These are phyloP conservation scores for Jacaranda mimosifolia DNA, from an alignment of 257 asterid species.

Conservation along the genomic window DNA sequence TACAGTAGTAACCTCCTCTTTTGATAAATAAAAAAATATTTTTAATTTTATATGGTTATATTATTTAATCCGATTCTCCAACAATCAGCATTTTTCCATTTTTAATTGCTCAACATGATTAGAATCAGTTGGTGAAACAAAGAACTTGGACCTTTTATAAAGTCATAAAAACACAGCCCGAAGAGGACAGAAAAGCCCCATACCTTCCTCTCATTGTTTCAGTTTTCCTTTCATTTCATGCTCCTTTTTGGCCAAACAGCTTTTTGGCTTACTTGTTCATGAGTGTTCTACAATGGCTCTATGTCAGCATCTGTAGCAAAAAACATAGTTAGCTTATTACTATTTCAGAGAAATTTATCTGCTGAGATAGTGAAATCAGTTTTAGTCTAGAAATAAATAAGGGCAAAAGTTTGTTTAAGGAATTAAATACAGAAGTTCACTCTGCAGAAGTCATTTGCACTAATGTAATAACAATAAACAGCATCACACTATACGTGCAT, in stretches of 20 bases:
- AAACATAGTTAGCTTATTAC: slow-evolving; percentile 21
- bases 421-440: not conserved
- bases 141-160: slow-evolving; percentile 58
- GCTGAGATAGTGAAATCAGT: slow-evolving; percentile 14
- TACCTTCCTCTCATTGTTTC: slow-evolving; percentile 57
- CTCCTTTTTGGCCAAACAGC: slow-evolving; percentile 50
- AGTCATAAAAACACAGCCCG: slow-evolving; percentile 45
- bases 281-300: slow-evolving; percentile 43
- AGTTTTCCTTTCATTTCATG: slow-evolving; percentile 52
- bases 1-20: slow-evolving; percentile 40
- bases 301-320: slow-evolving; percentile 49
- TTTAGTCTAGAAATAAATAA: slow-evolving; percentile 4
- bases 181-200: slow-evolving; percentile 59
- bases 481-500: not conserved
- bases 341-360: slow-evolving; percentile 21
- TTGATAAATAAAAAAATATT: slow-evolving; percentile 10
- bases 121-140: slow-evolving; percentile 53
- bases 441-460: slow-evolving; percentile 1
- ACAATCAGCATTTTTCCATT: slow-evolving; percentile 37
- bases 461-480: not conserved
- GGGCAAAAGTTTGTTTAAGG: not conserved
- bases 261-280: slow-evolving; percentile 42
- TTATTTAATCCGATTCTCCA: slow-evolving; percentile 34
- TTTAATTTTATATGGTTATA: not conserved
- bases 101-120: slow-evolving; percentile 47